Conservation (phyloP, 2,329 filamentous ascomycete species). For the Fusarium heterosporum region DNA sequence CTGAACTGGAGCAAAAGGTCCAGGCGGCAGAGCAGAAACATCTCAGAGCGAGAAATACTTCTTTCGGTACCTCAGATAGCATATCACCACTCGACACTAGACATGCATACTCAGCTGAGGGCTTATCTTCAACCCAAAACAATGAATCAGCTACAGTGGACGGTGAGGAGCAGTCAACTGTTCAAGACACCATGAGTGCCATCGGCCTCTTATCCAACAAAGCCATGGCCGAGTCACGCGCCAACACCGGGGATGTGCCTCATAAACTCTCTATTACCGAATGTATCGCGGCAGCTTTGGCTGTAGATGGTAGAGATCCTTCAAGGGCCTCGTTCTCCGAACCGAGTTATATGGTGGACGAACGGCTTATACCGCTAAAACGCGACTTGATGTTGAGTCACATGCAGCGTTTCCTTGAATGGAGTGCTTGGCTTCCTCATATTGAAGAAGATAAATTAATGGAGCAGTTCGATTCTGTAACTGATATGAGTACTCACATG, state of each 20-base stretch:
- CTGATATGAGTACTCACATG: neutral
- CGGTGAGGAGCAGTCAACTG: conserved; percentile 22
- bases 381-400: neutral
- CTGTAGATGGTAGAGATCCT: conserved; percentile 17
- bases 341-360: neutral
- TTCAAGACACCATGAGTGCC: conserved; percentile 32
- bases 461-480: conserved; percentile 9
- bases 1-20: conserved; percentile 21
- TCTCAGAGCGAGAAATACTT: neutral
- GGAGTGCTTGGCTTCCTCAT: conserved; percentile 16
- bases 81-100: neutral
- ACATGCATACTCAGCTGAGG: neutral
- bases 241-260: neutral
- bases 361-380: neutral
- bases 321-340: conserved; percentile 13
- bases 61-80: neutral
- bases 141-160: accelerated
- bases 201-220: conserved; percentile 28
- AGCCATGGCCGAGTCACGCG: conserved; percentile 25
- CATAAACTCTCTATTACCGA: conserved; percentile 22
- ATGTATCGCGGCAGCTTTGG: conserved; percentile 16
- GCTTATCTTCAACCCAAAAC: accelerated
- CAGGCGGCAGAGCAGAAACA: conserved; percentile 8
- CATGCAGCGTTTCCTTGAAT: conserved; percentile 5
- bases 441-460: neutral